Evolutionary conservation across 2,329 filamentous ascomycete species (phyloP).

Genomic region (Apiospora phragmitis): DNA sequence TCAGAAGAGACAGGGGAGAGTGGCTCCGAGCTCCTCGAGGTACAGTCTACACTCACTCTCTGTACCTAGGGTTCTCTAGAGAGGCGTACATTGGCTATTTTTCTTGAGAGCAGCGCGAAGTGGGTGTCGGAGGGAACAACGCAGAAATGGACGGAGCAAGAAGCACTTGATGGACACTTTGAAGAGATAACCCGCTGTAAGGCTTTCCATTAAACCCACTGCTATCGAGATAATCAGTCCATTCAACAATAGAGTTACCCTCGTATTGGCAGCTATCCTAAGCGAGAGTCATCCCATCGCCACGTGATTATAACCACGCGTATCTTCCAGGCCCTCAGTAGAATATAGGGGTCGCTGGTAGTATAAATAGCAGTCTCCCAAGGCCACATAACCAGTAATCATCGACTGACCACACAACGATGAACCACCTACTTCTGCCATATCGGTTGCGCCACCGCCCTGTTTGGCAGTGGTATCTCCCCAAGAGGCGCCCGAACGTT

Average conservation of each 20-base stretch:
- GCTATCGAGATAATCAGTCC: not conserved
- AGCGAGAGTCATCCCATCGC: not conserved
- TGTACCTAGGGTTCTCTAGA: too few species aligned
- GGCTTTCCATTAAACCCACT: not conserved
- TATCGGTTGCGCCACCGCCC: not conserved
- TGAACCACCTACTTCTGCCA: not conserved
- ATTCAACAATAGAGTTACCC: too few species aligned
- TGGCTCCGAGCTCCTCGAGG: too few species aligned
- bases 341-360: not conserved
- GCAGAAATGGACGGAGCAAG: too few species aligned
- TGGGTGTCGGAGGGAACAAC: too few species aligned
- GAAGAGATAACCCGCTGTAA: too few species aligned
- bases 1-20: too few species aligned
- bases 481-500: not conserved
- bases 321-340: not conserved
- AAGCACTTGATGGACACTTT: too few species aligned
- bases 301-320: too few species aligned
- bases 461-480: not conserved
- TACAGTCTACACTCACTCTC: too few species aligned
- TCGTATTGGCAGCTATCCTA: not conserved
- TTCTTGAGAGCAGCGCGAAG: too few species aligned
- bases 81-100: too few species aligned
- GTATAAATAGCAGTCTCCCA: not conserved
- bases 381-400: not conserved
- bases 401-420: not conserved